A percentile compares a stretch with the other conserved stretches of the same genome.
phyloP scores from a whole-genome alignment of 768 basidiomycete genomes.

The Boletus coccyginus region DNA sequence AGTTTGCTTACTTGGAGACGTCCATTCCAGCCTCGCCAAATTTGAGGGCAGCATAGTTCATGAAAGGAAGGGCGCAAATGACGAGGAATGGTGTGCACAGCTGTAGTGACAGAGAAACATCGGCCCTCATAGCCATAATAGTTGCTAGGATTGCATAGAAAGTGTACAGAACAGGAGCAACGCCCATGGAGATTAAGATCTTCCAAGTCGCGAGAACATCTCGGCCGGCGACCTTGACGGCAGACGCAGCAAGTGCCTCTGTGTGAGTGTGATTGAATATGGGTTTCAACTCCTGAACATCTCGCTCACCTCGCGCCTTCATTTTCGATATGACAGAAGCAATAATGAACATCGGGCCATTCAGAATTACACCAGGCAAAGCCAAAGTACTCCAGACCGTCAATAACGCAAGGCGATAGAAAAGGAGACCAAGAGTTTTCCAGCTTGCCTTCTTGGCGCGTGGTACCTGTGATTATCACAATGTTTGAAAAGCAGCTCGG shows the following conservation, averaged over 20 bases:
- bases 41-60: conserved; percentile 91
- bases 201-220: conserved; percentile 99
- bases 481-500: neutral
- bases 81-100: conserved; percentile 79
- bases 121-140: conserved; percentile 63
- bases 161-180: conserved; percentile 82
- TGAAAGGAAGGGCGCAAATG: conserved; percentile 71
- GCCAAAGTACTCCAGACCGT: conserved; percentile 80
- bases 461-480: conserved; percentile 58
- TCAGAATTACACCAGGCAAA: conserved; percentile 86
- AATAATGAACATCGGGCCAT: conserved; percentile 89
- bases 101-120: conserved; percentile 58
- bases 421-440: conserved; percentile 81
- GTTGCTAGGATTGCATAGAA: conserved; percentile 82
- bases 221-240: conserved; percentile 92
- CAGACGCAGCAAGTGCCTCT: conserved; percentile 96
- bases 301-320: conserved; percentile 77
- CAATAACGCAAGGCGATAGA: conserved; percentile 78
- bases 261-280: neutral
- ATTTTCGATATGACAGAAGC: conserved; percentile 83
- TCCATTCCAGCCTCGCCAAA: conserved; percentile 99
- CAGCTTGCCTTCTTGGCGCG: conserved; percentile 80
- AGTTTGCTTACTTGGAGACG: conserved; percentile 81
- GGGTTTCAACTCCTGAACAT: neutral
- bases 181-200: conserved; percentile 88